phyloP scores from a whole-genome alignment of 495 filamentous ascomycete genomes.

The Penicillium lagena region DNA sequence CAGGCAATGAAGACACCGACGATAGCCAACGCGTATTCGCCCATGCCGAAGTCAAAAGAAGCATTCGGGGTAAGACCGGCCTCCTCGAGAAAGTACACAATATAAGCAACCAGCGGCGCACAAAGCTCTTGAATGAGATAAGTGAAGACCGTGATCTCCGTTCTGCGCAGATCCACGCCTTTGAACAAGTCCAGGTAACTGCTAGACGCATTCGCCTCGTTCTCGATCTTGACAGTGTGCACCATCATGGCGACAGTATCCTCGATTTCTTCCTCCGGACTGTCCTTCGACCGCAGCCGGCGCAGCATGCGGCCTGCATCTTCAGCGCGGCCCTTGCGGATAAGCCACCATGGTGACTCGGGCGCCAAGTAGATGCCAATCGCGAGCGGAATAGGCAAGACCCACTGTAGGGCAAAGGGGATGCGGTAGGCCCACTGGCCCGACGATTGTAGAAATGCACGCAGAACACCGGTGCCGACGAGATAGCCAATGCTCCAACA shows the following conservation, averaged over 20 bases:
- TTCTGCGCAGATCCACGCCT: conserved; percentile 59
- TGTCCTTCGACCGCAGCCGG: conserved; percentile 46
- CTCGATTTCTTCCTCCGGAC: conserved; percentile 52
- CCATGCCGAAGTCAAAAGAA: conserved; percentile 58
- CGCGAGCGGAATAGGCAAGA: conserved; percentile 63
- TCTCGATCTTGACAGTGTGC: conserved; percentile 61
- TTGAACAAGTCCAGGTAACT: conserved; percentile 63
- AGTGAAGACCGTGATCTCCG: conserved; percentile 58
- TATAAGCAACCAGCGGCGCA: conserved; percentile 66
- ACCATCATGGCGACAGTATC: conserved; percentile 70
- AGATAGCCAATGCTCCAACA: conserved; percentile 70
- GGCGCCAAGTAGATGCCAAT: conserved; percentile 58
- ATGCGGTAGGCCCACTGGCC: conserved; percentile 55
- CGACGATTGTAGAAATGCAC: conserved; percentile 38
- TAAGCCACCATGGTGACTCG: conserved; percentile 71
- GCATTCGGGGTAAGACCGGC: conserved; percentile 50
- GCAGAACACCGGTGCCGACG: conserved; percentile 60
- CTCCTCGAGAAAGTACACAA: conserved; percentile 61
- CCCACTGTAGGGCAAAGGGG: conserved; percentile 66
- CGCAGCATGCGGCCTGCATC: conserved; percentile 54
- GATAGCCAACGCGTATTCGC: conserved; percentile 59
- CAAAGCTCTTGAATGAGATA: conserved; percentile 70
- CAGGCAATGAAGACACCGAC: conserved; percentile 58
- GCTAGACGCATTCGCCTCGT: conserved; percentile 39
- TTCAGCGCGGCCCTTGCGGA: conserved; percentile 53